Conservation (phyloP, 1,284 basidiomycete genomes). For the Trichosporon sp. region DNA sequence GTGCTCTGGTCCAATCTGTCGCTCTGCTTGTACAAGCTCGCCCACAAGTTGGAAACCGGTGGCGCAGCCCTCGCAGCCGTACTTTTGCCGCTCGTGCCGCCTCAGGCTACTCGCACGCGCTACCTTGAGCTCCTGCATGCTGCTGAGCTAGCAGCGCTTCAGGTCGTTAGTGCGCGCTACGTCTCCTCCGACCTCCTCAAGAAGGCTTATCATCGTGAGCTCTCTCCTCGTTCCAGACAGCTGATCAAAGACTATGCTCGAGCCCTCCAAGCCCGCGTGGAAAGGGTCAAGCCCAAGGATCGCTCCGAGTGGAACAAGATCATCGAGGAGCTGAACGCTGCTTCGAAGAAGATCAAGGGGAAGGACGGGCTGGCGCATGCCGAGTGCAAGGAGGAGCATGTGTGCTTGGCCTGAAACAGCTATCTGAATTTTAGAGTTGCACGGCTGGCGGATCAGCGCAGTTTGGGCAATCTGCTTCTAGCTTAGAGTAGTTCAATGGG, state of each 20-base stretch:
- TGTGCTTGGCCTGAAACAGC: not conserved
- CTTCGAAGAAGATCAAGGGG: not conserved
- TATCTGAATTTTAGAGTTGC: not conserved
- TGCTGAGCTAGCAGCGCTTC: not conserved
- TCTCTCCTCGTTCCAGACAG: not conserved
- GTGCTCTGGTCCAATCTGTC: not conserved
- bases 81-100: not conserved
- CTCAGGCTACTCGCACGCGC: not conserved
- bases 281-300: not conserved
- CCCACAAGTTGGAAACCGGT: not conserved
- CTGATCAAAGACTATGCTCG: not conserved
- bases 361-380: not conserved
- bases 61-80: not conserved
- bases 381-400: not conserved
- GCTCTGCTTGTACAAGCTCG: not conserved
- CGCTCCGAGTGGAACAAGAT: not conserved
- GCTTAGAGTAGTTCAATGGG: no score
- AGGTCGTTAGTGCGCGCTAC: not conserved
- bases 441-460: no score
- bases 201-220: not conserved
- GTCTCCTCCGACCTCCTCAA: not conserved
- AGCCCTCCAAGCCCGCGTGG: not conserved
- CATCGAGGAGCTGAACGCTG: not conserved
- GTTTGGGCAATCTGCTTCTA: no score
- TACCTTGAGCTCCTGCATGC: not conserved